phyloP scores from a whole-genome alignment of 1,284 basidiomycete species.

The Ceratobasidium papillatum region DNA sequence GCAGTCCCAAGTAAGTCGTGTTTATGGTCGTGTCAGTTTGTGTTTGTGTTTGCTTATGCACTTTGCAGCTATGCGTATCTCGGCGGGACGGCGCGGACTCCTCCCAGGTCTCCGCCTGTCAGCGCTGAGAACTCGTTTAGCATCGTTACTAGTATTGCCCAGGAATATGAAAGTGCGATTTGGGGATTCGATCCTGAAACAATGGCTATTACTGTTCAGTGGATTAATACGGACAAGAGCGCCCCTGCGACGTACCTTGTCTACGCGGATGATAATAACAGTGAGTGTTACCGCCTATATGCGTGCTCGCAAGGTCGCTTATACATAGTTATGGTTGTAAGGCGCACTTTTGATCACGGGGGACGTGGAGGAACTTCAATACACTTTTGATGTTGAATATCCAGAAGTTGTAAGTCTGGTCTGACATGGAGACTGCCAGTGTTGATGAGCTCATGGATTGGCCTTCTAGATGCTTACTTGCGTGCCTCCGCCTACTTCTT shows the following conservation, averaged over 20 bases:
- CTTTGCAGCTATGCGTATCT: conserved; percentile 6
- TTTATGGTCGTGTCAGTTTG: neutral
- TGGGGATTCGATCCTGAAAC: conserved; percentile 34
- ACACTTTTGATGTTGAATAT: neutral
- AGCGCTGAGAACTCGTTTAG: conserved; percentile 18
- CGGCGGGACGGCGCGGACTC: conserved; percentile 15
- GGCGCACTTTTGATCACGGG: conserved; percentile 5
- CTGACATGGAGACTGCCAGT: neutral
- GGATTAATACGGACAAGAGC: conserved; percentile 36
- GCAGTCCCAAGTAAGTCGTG: neutral
- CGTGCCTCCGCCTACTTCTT: neutral
- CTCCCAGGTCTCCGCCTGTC: neutral
- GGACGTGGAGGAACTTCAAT: conserved; percentile 9
- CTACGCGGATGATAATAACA: conserved; percentile 14
- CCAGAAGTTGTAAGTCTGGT: conserved; percentile 15
- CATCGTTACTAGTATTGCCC: neutral
- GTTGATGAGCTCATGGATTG: neutral
- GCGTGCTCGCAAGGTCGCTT: neutral
- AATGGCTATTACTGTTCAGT: conserved; percentile 26
- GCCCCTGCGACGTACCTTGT: neutral
- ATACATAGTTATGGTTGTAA: neutral
- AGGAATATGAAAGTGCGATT: conserved; percentile 14
- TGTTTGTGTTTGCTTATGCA: neutral
- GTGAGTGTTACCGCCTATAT: neutral
- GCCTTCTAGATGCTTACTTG: neutral